Base-by-base conservation (phyloP, 495 filamentous ascomycete genomes). In the Cryomyces antarcticus region DNA sequence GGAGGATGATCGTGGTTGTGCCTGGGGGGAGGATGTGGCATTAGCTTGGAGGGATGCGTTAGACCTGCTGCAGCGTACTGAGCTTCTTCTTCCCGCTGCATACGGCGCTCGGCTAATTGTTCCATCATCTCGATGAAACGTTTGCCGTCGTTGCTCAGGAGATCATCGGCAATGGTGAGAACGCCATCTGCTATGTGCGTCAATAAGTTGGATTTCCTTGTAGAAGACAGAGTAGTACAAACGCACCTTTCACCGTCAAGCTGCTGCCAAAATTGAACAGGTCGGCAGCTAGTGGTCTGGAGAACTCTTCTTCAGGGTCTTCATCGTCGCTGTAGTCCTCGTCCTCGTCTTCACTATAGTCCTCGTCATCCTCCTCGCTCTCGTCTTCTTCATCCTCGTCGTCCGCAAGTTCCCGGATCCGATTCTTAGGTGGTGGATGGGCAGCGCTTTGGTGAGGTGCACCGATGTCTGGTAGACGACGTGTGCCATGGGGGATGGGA, bases 61-160 rank as follows among this genome's bases (percentile, higher is more conserved):
- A 61, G 41, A 40, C 71, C 68, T 17, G 66, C 62, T 28, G 74
- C 72, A 31, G 68, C 67, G 49, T 72, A 80, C 53, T 79, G 77
- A 11, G 83, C 82, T 57, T 95, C 86, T 60, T 89, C 84, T 62
- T 97, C 89, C 31, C 89, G 77, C 50, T 84, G 79, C 87, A 99
- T 95, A 49, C 89, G 76, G 45, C 88, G 80, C 62, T 99, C 92
- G 7, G 89, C 92, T 52, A 99, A 72, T 58, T 95, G 87, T 58
- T 99, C 89, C 92, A 99, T 99, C 89, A 99, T 96, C 60, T 99
- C 89, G 61, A 99, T 99, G 67, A 99, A 99, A 56, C 94, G 93
- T 60, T 93, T 93, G 56, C 89, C 89, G 58, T 99, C 89, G 59
- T 99, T 99, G 61, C 96, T 94, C 30, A 99, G 70, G 41, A 99